Percentiles rank a stretch among this genome's conserved stretches.
phyloP scores from a whole-genome alignment of 306 rosid genomes.

The Potentilla sterilis region DNA sequence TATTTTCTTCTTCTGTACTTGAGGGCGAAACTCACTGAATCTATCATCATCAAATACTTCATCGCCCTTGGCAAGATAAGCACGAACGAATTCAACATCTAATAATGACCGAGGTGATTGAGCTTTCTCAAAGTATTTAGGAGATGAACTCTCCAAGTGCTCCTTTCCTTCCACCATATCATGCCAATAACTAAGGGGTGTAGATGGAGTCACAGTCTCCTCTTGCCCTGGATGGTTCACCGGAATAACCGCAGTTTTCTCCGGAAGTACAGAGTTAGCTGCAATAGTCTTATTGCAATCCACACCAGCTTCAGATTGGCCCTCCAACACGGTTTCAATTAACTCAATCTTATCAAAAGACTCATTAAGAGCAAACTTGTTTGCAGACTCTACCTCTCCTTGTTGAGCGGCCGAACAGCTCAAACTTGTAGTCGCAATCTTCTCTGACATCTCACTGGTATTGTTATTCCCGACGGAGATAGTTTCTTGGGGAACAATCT shows the following conservation, averaged over 20 bases:
- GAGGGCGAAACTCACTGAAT: not conserved
- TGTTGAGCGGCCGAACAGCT: not conserved
- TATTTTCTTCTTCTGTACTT: not conserved
- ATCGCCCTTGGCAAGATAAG: not conserved
- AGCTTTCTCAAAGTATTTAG: not conserved
- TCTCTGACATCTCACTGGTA: not conserved
- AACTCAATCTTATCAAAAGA: not conserved
- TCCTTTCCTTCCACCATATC: not conserved
- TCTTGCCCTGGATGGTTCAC: not conserved
- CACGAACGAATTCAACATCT: not conserved
- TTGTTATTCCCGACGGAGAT: too few species aligned
- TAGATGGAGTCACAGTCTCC: not conserved
- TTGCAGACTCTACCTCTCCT: not conserved
- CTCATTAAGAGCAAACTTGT: not conserved
- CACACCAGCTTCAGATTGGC: not conserved
- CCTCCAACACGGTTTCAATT: not conserved
- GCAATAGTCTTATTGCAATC: not conserved
- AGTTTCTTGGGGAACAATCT: too few species aligned
- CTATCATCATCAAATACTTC: not conserved
- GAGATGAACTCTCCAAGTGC: not conserved
- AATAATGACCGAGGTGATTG: not conserved
- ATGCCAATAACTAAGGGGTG: not conserved
- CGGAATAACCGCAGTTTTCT: not conserved
- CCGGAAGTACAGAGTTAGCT: not conserved
- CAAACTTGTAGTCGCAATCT: not conserved